phyloP scores from a whole-genome alignment of 2,329 filamentous ascomycete species.

The Pyrenochaeta sp. region DNA sequence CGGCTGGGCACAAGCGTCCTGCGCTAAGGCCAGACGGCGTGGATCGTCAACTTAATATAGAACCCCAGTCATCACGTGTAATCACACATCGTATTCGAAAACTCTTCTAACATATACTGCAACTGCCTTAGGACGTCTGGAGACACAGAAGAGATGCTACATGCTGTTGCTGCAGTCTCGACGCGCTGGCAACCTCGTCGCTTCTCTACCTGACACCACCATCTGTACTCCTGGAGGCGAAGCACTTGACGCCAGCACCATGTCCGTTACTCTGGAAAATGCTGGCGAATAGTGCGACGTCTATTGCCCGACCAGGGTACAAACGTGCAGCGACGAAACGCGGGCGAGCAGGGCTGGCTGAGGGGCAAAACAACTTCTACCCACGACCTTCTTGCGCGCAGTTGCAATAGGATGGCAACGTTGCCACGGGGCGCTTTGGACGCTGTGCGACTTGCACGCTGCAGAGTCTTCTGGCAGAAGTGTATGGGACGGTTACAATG shows the following conservation, averaged over 20 bases:
- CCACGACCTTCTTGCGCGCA: background rate
- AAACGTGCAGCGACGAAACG: conserved; percentile 2
- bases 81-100: background rate
- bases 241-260: conserved; percentile 6
- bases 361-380: background rate
- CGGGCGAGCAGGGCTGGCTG: background rate
- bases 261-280: background rate
- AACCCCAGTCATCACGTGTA: background rate
- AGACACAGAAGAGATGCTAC: background rate
- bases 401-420: conserved; percentile 1
- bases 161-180: conserved; percentile 2
- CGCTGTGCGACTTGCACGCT: background rate
- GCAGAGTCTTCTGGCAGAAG: background rate
- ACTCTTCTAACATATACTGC: background rate
- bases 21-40: background rate
- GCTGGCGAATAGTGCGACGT: background rate
- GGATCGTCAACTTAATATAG: background rate
- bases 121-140: background rate
- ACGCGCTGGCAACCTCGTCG: conserved; percentile 6
- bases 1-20: background rate
- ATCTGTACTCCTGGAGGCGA: conserved; percentile 11
- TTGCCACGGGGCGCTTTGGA: background rate
- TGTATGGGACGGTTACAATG: background rate
- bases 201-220: conserved; percentile 1
- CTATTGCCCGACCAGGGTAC: background rate